Base-by-base conservation (phyloP, 768 basidiomycete species). In the Termitomyces titanicus region DNA sequence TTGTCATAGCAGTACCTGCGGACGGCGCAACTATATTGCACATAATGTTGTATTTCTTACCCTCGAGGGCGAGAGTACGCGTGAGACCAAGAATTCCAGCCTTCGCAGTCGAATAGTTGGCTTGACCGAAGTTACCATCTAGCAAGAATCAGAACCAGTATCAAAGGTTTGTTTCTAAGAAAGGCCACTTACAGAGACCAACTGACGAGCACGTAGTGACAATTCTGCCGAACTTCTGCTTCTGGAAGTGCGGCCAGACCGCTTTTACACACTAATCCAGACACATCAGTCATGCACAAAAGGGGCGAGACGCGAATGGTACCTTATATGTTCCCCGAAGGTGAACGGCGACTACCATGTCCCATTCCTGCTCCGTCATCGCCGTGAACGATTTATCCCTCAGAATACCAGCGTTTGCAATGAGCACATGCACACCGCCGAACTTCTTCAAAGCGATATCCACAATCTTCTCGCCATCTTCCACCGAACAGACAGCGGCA, bases 41-140 rank as follows among this genome's bases (percentile, higher is more conserved):
- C 47, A 94, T 65, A 64, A 99, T 98, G 68, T 87, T 85, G 70
- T 96, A 94, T 67, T 92, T 92, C 66, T 80, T 78, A 47, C 97
- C 97, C 71, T 99, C 97, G 53, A 94, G 84, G 3, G 87, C 94
- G 20, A 98, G 82, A 0, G 93, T 87, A 47, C 86, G 82, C n/a
- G 94, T 95, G 13, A 99, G 70, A 52, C 92, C 93, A 59, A 92
- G 86, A 63, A 98, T 90, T 20, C 82, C 94, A 54, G 93, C 88
- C 70, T 98, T 98, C 6, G 94, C 97, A 3, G 95, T 86, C 12
- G 92, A 87, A 70, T 98, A 98, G 66, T 96, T 97, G 33, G 92
- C 89, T 70, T 98, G 94, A 22, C 96, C 95, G 66, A 95, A 93
- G 74, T 97, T 94, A 5, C 94, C 94, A 64, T 94, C 93, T 95